Evolutionary conservation across 495 filamentous ascomycete species (phyloP), one percentile per base, ranked within the genome.

Genomic region (Neurospora sp.): DNA sequence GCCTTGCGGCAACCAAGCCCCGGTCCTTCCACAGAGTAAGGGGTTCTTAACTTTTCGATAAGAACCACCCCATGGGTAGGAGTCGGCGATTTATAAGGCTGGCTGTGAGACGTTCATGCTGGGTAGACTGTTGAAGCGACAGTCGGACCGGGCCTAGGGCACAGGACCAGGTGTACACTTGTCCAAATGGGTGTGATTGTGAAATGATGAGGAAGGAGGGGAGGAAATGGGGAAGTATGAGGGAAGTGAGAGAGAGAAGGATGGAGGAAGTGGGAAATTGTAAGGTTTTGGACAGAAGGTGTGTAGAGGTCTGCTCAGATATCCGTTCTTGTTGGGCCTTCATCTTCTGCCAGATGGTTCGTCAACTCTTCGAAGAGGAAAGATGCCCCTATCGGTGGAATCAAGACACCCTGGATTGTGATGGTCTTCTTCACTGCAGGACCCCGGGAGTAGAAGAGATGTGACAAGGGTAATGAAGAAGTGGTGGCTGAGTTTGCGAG

Each of bases 281-380:
- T 27, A 27, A 27, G 27, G 27, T 27, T 27, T 27, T 27, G 27
- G 27, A 27, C 1, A 27, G 27, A 27, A 27, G 41, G 41, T 44
- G 41, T 12, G 27, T 42, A 9, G 39, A 71, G 53, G 40, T 42
- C 74, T 75, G 82, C 82, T 83, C 82, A 80, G 81, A 84, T 82
- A 76, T 83, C 82, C 80, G 79, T 84, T 84, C 83, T 81, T 79
- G 39, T 10, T 22, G 70, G 78, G 72, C 78, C 75, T 74, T 77
- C 81, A 81, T 79, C 35, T 70, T 75, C 75, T 68, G 40, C 75
- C 73, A 16, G 22, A 61, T 61, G 53, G 53, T 61, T 61, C 53
- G 22, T 61, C 53, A 1, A 61, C 53, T 61, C 53, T 7, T 61
- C 12, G 22, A 61, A 61, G 22, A 61, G 53, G 53, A 12, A 61